A percentile compares a stretch with the other conserved stretches of the same genome.
Evolutionary conservation across 768 basidiomycete genomes (phyloP).

Genomic region (Fomitopsis pulvina): DNA sequence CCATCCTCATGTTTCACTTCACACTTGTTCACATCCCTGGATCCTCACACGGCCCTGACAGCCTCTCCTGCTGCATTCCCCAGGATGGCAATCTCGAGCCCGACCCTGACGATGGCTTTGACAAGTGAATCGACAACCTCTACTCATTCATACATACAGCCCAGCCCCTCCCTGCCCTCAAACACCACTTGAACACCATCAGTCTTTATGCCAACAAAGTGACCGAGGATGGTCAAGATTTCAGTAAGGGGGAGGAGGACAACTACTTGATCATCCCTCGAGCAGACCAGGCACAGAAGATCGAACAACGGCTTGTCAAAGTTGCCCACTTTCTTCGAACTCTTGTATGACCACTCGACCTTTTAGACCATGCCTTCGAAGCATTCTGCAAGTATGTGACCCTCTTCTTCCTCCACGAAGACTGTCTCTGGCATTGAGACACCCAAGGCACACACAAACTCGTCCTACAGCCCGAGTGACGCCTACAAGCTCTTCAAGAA

Average conservation of each 20-base stretch:
- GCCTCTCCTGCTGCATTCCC: slow-evolving; percentile 20
- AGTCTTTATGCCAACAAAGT: too few relatives aligned
- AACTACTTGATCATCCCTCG: background rate
- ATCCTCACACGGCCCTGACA: slow-evolving; percentile 23
- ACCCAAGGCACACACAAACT: slow-evolving; percentile 13
- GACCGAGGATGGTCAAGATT: too few relatives aligned
- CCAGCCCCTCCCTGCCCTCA: background rate
- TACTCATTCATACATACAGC: slow-evolving; percentile 6
- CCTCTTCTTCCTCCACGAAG: background rate
- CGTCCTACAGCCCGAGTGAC: slow-evolving; percentile 5
- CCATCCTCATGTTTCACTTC: slow-evolving; percentile 32
- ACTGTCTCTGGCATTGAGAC: slow-evolving; percentile 8
- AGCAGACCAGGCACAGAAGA: background rate
- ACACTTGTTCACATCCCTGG: slow-evolving; percentile 28
- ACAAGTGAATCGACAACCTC: slow-evolving; percentile 14
- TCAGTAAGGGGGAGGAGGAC: slow-evolving; percentile 1
- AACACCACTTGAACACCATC: background rate
- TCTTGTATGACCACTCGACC: slow-evolving; percentile 3
- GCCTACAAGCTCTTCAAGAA: slow-evolving; percentile 1
- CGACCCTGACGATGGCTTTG: slow-evolving; percentile 1
- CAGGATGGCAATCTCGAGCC: slow-evolving; percentile 1
- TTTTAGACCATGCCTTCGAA: background rate
- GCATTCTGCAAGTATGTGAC: too few relatives aligned
- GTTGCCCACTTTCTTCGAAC: background rate
- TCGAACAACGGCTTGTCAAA: background rate